These are phyloP conservation scores for Rhodomyrtus tomentosa DNA, from an alignment of 345 rosid genomes.

Conservation along the genomic window DNA sequence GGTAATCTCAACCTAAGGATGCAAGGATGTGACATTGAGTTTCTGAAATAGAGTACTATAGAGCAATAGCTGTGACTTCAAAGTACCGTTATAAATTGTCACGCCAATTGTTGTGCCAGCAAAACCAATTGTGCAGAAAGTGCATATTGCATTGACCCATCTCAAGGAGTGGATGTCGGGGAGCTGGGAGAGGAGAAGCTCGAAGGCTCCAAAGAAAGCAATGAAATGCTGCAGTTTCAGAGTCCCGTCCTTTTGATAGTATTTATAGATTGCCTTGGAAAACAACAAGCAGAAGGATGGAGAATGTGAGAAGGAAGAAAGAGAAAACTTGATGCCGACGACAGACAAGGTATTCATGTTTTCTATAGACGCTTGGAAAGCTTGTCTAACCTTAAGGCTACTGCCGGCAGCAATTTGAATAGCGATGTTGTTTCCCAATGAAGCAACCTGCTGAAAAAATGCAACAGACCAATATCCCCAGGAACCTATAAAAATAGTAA, in stretches of 20 bases:
- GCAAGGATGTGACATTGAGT: background rate
- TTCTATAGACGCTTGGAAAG: background rate
- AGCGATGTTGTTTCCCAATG: constrained; percentile 42
- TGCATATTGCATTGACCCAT: constrained; percentile 39
- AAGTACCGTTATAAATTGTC: constrained; percentile 26
- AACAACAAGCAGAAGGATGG: background rate
- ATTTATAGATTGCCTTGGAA: constrained; percentile 29
- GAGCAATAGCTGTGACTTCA: background rate
- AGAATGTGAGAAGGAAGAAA: background rate
- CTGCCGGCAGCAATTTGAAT: constrained; percentile 51
- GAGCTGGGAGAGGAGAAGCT: constrained; percentile 39
- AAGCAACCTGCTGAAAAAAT: constrained; percentile 49
- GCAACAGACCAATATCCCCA: constrained; percentile 44
- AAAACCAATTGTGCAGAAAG: constrained; percentile 33
- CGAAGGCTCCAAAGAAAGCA: constrained; percentile 31
- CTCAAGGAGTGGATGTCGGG: constrained; percentile 38
- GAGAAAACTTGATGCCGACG: background rate
- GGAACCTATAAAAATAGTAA: constrained; percentile 26
- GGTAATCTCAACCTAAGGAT: background rate
- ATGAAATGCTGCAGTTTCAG: constrained; percentile 35
- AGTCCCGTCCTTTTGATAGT: constrained; percentile 18
- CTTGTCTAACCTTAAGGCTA: constrained; percentile 31
- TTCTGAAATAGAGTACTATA: background rate
- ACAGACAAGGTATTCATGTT: background rate
- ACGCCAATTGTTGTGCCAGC: constrained; percentile 41